phyloP scores from a whole-genome alignment of 1,139 yeast species.

The Yamadazyma epiphylla region DNA sequence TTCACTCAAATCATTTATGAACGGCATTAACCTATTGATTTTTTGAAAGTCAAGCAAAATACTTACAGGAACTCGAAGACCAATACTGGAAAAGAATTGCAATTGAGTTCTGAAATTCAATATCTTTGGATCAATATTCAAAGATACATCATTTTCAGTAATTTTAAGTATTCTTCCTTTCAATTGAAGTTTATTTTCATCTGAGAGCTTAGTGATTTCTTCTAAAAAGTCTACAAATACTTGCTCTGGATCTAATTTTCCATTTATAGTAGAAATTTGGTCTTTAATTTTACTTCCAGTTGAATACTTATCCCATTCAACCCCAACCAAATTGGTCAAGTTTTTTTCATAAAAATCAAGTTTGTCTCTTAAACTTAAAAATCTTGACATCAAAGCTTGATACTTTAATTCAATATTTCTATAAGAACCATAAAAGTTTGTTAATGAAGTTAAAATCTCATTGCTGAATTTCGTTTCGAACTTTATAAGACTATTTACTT shows the following conservation, averaged over 20 bases:
- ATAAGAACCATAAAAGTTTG: not conserved
- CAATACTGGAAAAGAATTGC: conserved; percentile 47
- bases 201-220: conserved; percentile 9
- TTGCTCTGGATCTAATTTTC: conserved; percentile 41
- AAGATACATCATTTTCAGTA: conserved; percentile 16
- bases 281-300: conserved; percentile 63
- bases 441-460: conserved; percentile 1
- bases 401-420: not conserved
- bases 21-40: conserved; percentile 51
- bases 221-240: conserved; percentile 49
- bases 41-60: conserved; percentile 35
- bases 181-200: conserved; percentile 6
- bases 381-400: conserved; percentile 4
- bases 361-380: conserved; percentile 5
- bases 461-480: conserved; percentile 6
- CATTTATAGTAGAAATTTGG: conserved; percentile 44
- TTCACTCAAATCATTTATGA: conserved; percentile 55
- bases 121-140: conserved; percentile 52
- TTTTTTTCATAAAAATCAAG: conserved; percentile 8
- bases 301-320: conserved; percentile 71
- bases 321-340: conserved; percentile 43
- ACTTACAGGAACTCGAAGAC: conserved; percentile 53
- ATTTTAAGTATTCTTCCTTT: conserved; percentile 11
- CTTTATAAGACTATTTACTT: conserved; percentile 18
- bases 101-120: conserved; percentile 51